Base-by-base conservation (phyloP, 495 filamentous ascomycete genomes). In the Hypoxylon fuscum region DNA sequence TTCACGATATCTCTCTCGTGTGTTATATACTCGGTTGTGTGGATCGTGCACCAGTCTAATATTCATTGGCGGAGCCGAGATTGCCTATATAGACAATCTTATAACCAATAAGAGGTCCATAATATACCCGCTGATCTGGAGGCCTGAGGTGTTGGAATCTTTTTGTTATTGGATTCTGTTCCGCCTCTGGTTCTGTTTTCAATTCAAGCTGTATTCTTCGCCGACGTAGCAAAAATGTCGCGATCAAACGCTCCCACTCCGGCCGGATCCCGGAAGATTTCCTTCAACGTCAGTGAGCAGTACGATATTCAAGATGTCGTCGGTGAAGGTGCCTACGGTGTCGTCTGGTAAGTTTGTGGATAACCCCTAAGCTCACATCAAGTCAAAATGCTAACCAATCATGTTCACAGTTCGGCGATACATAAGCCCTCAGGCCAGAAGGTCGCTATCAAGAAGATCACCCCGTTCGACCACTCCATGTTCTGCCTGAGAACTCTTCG, bases 391-490 rank as follows among this genome's bases (percentile, higher is more conserved):
- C 58, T 69, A 63, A 68, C 49, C 7, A 42, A 55, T 38, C 60
- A 77, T 64, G 74, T 29, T 10, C 6, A n/a, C n/a, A 97, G 93
- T 79, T 99, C 96, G 44, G 96, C 96, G 22, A 87, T 98, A 60
- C 96, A 99, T 80, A 98, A 98, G 81, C 96, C 96, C 4, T 98
- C 96, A 2, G 88, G 92, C 62, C 96, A 99, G 78, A 98, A 97
- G 80, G 96, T 99, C 46, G 96, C 96, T 23, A 99, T 99, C 81
- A 99, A 99, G 82, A 99, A 99, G 84, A 99, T 99, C 68, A 97
- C 93, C 1, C 96, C 95, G 0, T 98, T 98, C 78, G 95, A 98
- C 66, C 94, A 98, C 72, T 97, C 92, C 69, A 98, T 97, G 94
- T 98, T 98, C 83, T 98, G 95, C 74, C 79, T 99, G 66, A 85